These are phyloP conservation scores for Talaromyces sp. DNA, from an alignment of 2,329 filamentous ascomycete species.

Conservation along the genomic window DNA sequence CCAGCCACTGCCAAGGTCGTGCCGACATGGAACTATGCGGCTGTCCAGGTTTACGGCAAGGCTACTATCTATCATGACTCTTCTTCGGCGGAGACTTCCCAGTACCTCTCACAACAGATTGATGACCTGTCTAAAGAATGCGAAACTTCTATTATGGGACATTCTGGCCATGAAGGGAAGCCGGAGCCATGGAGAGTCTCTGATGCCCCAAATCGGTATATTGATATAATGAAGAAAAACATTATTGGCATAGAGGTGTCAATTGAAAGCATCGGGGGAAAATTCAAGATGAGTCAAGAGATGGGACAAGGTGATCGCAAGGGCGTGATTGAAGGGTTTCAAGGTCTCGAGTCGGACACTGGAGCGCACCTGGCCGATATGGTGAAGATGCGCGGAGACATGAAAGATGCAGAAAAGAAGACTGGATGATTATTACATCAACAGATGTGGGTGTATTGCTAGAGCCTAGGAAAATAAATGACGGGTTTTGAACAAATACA, in stretches of 20 bases:
- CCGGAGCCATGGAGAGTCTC: conserved; percentile 53
- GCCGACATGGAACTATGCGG: conserved; percentile 67
- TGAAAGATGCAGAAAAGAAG: no score
- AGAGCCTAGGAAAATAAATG: no score
- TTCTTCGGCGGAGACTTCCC: conserved; percentile 39
- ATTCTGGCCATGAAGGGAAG: conserved; percentile 19
- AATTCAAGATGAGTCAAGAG: conserved; percentile 67
- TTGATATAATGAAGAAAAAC: conserved; percentile 54
- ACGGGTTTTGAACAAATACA: no score
- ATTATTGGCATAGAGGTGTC: conserved; percentile 60
- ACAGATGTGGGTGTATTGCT: no score
- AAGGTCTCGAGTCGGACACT: no score
- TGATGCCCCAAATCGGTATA: conserved; percentile 56
- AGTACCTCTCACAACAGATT: conserved; percentile 51
- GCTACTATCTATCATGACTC: conserved; percentile 52
- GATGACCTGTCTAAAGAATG: conserved; percentile 46
- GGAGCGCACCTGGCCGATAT: no score
- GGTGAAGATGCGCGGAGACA: no score
- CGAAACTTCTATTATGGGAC: conserved; percentile 56
- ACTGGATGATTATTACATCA: no score
- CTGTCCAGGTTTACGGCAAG: conserved; percentile 60
- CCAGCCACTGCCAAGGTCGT: conserved; percentile 62
- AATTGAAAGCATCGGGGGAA: conserved; percentile 54
- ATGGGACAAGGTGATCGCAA: conserved; percentile 48
- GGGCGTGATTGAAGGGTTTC: conserved; percentile 57